Percentiles rank a stretch among this genome's conserved stretches.
Conservation (phyloP, 2,329 filamentous ascomycete species). For the Aaosphaeria pasadenensis region DNA sequence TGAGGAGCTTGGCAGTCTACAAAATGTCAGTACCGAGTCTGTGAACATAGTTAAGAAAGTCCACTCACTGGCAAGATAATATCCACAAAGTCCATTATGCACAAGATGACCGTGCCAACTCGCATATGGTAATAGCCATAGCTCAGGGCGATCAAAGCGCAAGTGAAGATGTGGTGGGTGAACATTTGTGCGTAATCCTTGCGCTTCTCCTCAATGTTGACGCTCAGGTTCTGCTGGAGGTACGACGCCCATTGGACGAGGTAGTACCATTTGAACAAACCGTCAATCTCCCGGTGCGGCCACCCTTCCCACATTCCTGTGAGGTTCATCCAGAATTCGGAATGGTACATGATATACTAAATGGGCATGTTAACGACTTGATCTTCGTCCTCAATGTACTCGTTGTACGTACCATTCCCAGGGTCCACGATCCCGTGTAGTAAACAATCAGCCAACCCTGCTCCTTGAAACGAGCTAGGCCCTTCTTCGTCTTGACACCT, state of each 20-base stretch:
- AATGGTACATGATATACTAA: conserved; percentile 77
- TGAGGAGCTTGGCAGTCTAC: conserved; percentile 83
- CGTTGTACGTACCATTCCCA: conserved; percentile 67
- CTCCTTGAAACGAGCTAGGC: conserved; percentile 80
- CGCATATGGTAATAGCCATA: conserved; percentile 86
- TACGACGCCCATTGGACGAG: conserved; percentile 89
- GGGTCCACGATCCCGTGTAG: conserved; percentile 74
- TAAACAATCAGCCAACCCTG: conserved; percentile 91
- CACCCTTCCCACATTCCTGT: conserved; percentile 79
- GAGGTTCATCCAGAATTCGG: conserved; percentile 75
- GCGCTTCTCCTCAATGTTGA: conserved; percentile 89
- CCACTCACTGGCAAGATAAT: conserved; percentile 71
- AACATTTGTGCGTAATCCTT: conserved; percentile 98
- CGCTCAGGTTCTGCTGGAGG: conserved; percentile 89
- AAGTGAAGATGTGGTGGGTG: conserved; percentile 88
- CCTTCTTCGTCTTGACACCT: conserved; percentile 75
- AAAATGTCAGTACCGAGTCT: conserved; percentile 9
- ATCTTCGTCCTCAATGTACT: neutral
- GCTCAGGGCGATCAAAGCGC: conserved; percentile 71
- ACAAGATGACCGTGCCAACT: conserved; percentile 83
- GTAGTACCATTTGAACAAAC: conserved; percentile 83
- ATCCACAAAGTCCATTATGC: conserved; percentile 92
- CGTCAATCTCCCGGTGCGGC: conserved; percentile 72
- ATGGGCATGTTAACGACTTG: neutral
- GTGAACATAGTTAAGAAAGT: neutral